Base-by-base conservation (phyloP, 179 eudicot genomes). In the Gypsophila paniculata region DNA sequence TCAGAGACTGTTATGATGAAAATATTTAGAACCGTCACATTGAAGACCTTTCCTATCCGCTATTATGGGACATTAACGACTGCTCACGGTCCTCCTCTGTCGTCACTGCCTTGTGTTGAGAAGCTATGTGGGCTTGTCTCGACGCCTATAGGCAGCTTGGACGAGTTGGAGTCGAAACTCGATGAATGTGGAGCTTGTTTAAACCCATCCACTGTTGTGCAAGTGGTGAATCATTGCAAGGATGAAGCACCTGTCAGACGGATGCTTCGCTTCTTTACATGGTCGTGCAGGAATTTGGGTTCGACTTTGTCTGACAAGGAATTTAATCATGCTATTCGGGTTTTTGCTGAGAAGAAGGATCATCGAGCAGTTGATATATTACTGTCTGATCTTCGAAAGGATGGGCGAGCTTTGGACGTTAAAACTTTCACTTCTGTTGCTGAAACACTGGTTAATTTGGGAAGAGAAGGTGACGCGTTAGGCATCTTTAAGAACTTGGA, bases 381-480 rank as follows among this genome's bases (percentile, higher is more conserved):
- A 76, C 44, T 86, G 49, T 77, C 80, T 29, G 82, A 86, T 72
- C 81, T 87, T 72, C 67, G 74, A 6, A 87, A 82, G 81, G 75
- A 81, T 65, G 77, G 80, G 25, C 78, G 88, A 68, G 76, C 46
- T 34, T 77, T 87, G 85, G 86, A 86, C 52, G 70, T 78, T 0
- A 74, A 48, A 42, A 86, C 89, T 15, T 86, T 86, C 67, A 74
- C 81, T 26, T 65, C 65, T 26, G 79, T 87, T 46, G 89, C 85
- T 52, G 84, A 87, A 71, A 22, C 65, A 15, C 68, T 87, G 61
- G 88, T 87, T 26, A 87, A 77, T 68, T 22, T 82, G 72, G 89
- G 88, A 12, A 82, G 82, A 76, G 91, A 77, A 76, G 89, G 76
- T 71, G 86, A 84, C 77, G 89, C 91, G 32, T 76, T 87, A 81